Conservation (phyloP, 805 yeast genomes). For the Ogataea siamensis region DNA sequence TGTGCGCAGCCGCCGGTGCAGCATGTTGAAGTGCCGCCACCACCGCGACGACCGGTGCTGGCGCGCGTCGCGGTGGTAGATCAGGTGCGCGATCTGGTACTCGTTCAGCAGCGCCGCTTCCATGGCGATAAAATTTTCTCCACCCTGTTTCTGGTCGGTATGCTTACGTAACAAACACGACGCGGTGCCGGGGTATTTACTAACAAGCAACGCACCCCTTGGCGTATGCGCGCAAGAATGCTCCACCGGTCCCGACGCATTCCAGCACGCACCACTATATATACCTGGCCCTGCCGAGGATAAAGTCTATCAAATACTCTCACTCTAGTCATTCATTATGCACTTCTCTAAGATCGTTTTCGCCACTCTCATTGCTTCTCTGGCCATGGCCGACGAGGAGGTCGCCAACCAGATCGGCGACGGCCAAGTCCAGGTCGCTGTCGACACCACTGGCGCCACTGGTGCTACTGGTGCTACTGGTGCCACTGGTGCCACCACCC, state of each 20-base stretch:
- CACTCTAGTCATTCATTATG: slow-evolving; percentile 23
- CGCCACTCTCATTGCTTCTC: slow-evolving; percentile 8
- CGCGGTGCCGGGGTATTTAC: slow-evolving; percentile 3
- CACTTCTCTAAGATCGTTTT: slow-evolving; percentile 24
- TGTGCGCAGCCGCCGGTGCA: slow-evolving; percentile 55
- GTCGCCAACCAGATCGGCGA: slow-evolving; percentile 25
- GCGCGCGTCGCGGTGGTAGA: slow-evolving; percentile 70
- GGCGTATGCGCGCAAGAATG: slow-evolving; percentile 8
- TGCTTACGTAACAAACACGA: slow-evolving; percentile 13
- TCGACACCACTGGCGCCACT: slow-evolving; percentile 4
- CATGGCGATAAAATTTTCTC: slow-evolving; percentile 1
- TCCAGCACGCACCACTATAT: slow-evolving; percentile 4
- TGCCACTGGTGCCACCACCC: slow-evolving; percentile 11
- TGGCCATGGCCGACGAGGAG: slow-evolving; percentile 16
- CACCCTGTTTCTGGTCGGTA: background rate
- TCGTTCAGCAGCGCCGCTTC: slow-evolving; percentile 41
- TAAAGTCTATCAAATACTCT: slow-evolving; percentile 1
- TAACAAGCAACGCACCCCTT: slow-evolving; percentile 9
- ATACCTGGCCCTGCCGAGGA: slow-evolving; percentile 1
- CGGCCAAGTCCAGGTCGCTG: slow-evolving; percentile 24
- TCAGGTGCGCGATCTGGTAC: slow-evolving; percentile 53
- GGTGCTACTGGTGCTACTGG: slow-evolving; percentile 3
- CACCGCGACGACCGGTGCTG: slow-evolving; percentile 73
- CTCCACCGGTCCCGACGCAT: background rate
- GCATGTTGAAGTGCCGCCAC: slow-evolving; percentile 69